These are phyloP conservation scores for Leishmania guyanensis DNA, from an alignment of 208 protist species.

Conservation along the genomic window DNA sequence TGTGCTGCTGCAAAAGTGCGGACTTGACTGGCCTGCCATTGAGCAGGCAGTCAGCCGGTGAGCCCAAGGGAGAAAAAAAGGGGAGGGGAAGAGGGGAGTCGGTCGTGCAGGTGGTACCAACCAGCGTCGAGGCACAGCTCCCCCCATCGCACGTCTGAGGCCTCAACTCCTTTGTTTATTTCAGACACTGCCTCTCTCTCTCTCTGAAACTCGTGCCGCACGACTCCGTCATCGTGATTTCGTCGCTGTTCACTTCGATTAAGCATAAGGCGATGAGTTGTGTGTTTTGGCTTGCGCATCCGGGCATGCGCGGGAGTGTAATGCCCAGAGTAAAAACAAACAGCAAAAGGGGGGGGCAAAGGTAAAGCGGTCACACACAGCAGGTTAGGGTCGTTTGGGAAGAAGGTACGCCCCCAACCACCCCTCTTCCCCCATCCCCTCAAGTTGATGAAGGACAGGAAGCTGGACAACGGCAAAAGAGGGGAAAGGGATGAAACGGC, in stretches of 20 bases:
- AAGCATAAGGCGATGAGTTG: neutral
- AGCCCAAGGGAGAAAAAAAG: neutral
- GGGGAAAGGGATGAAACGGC: neutral
- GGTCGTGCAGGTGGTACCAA: neutral
- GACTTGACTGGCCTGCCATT: conserved; percentile 68
- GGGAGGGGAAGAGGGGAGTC: neutral
- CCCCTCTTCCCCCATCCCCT: neutral
- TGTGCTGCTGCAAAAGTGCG: conserved; percentile 49
- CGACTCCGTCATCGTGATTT: neutral
- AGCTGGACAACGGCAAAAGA: neutral
- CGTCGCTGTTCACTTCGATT: neutral
- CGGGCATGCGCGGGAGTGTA: neutral
- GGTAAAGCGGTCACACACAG: neutral
- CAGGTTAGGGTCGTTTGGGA: neutral
- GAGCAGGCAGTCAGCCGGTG: conserved; percentile 29
- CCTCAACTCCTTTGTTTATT: neutral
- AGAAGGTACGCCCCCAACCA: neutral
- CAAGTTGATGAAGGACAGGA: neutral
- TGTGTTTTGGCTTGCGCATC: neutral
- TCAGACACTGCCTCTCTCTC: neutral
- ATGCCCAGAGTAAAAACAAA: neutral
- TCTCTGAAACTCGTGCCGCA: neutral
- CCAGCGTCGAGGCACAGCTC: neutral
- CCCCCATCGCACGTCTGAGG: neutral
- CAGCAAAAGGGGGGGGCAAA: neutral